Evolutionary conservation across 2,329 filamentous ascomycete genomes (phyloP), one percentile per base, ranked within the genome.

Genomic region (Juglanconis sp.): DNA sequence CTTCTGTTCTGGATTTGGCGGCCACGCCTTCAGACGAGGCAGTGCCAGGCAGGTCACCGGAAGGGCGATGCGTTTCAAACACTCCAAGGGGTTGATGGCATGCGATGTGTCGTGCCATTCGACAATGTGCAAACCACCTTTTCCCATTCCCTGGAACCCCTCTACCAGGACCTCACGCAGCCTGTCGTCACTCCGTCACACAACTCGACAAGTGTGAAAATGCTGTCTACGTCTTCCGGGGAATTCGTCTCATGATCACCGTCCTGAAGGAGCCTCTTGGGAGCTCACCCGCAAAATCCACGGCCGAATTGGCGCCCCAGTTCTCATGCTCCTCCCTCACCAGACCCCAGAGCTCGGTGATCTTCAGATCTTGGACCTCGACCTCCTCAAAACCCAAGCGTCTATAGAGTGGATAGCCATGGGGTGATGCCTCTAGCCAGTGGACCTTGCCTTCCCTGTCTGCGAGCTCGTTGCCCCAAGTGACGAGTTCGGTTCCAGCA

Each of bases 371-470:
- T 4, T 65, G n/a, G n/a, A 66, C 62, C 11, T 65, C 67, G 6
- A 70, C 44, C 30, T 67, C 64, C 53, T 70, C 63, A 35, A 65
- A 73, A 2, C 69, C 70, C 6, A 68, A 64, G 35, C 64, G 67
- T 46, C 48, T 63, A 56, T 73, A 73, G 4, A 72, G 60, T 13
- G 47, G 17, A 31, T 71, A 72, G 10, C 70, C 70, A 0, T 10
- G 30, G 1, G 70, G 67, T 5, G 70, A 71, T 1, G 69, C 62
- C 57, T 72, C 69, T 17, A 73, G 63, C 49, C 65, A 67, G 17
- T 57, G 54, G 30, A 66, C 57, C 10, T 68, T 53, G 3, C 66
- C 65, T 13, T 68, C 63, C 46, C 55, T 59, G 56, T 73, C 70
- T 7, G 69, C 70, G 11, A 70, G 51, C 35, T 68, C 63, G 51